These are phyloP conservation scores for Cyberlindnera galapagoensis DNA, from an alignment of 805 yeast species.

Conservation along the genomic window DNA sequence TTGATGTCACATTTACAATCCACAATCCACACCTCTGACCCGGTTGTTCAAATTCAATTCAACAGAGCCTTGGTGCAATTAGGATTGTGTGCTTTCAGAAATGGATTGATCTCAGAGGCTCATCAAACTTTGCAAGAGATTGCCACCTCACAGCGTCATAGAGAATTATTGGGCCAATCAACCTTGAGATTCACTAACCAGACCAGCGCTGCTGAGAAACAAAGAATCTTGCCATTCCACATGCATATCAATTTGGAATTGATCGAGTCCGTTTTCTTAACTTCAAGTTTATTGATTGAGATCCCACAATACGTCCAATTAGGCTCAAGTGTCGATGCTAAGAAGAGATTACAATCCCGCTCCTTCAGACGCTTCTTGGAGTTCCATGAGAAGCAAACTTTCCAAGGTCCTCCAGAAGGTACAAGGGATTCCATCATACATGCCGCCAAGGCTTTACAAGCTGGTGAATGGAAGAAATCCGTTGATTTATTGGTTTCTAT, in stretches of 20 bases:
- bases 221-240: constrained; percentile 91
- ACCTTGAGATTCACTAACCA: constrained; percentile 56
- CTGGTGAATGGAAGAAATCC: constrained; percentile 85
- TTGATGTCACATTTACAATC: constrained; percentile 81
- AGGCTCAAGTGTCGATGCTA: constrained; percentile 46
- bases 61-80: constrained; percentile 94
- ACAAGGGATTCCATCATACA: constrained; percentile 89
- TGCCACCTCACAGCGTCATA: constrained; percentile 76
- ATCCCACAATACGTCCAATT: constrained; percentile 83
- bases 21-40: constrained; percentile 77
- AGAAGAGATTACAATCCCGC: constrained; percentile 62
- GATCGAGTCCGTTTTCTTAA: constrained; percentile 88
- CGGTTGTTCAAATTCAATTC: constrained; percentile 82
- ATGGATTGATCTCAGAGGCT: constrained; percentile 78
- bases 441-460: constrained; percentile 82
- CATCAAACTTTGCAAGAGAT: constrained; percentile 85
- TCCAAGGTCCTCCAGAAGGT: constrained; percentile 97
- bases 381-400: constrained; percentile 87
- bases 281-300: constrained; percentile 83
- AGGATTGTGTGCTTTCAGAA: constrained; percentile 92
- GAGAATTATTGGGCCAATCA: constrained; percentile 93
- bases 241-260: constrained; percentile 96
- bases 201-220: constrained; percentile 55
- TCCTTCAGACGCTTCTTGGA: constrained; percentile 89
- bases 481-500: constrained; percentile 65